Base-by-base conservation (phyloP, 2,329 filamentous ascomycete genomes). In the Parascedosporium putredinis region DNA sequence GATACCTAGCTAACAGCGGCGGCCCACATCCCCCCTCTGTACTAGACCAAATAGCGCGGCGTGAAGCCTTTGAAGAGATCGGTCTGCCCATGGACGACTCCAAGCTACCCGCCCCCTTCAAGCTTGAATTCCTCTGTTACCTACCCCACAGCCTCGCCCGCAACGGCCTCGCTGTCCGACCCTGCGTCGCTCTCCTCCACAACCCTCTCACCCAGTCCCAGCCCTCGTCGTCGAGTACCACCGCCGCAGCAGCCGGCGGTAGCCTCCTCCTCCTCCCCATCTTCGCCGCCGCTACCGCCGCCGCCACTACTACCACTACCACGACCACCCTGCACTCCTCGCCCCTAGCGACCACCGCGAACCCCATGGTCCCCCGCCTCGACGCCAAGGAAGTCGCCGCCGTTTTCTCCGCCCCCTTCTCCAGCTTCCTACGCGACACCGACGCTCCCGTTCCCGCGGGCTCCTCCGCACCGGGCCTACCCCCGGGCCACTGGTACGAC, bases 11-110 rank as follows among this genome's bases (percentile, higher is more conserved):
- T 3, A 8, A n/a, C n/a, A n/a, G n/a, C n/a, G n/a, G n/a, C n/a
- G n/a, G n/a, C n/a, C n/a, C n/a, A n/a, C n/a, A n/a, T 31, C 44
- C 4, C 22, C 38, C 18, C 38, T 18, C n/a, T 20, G 2, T 24
- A 25, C 22, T 14, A 67, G 88, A 88, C 65, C 78, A 90, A 60
- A 94, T 90, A 47, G 89, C 91, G 7, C 81, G 91, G 20, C 81
- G 91, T 55, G 91, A 97, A 72, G 90, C 91, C 1, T 86, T 78
- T 64, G 91, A 97, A 64, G 91, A 97, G 64, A 95, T 97, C 55
- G 91, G 91, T 1, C 79, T 97, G 2, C 87, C 91, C 1, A 74
- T 83, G 59, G 74, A 81, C 57, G 80, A 89, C 60, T 59, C 63
- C 51, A 78, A 78, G 52, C 75, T 95, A 25, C 87, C 88, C 2